Evolutionary conservation across 441 rosid genomes (phyloP).

Genomic region (Pelargonium citronellum): DNA sequence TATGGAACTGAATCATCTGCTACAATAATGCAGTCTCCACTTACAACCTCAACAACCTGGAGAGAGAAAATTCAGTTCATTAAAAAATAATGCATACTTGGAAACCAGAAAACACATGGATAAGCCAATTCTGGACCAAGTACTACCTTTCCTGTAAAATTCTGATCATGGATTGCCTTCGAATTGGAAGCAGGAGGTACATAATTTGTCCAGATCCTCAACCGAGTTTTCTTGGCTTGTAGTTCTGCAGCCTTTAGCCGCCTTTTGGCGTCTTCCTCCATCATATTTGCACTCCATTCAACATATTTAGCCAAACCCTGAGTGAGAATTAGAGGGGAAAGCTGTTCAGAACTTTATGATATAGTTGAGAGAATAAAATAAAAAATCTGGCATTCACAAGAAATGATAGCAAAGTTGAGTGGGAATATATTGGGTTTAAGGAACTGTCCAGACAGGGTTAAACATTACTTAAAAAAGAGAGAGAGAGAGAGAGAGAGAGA

Average conservation of each 20-base stretch:
- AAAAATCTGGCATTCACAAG: conserved; percentile 62
- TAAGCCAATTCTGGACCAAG: background rate
- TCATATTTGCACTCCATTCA: conserved; percentile 97
- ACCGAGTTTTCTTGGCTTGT: conserved; percentile 71
- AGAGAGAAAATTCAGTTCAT: background rate
- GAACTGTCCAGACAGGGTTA: no score
- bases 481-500: no score
- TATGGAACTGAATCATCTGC: conserved; percentile 30
- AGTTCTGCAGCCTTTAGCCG: conserved; percentile 76
- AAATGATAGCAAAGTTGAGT: conserved; percentile 66
- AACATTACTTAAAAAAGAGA: no score
- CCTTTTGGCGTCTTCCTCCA: conserved; percentile 89
- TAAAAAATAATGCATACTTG: background rate
- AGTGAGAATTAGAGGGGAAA: background rate
- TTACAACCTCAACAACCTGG: conserved; percentile 13
- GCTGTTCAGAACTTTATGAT: background rate
- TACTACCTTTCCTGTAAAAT: conserved; percentile 84
- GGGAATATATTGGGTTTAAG: no score
- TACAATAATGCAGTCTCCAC: conserved; percentile 29
- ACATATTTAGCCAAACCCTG: conserved; percentile 94
- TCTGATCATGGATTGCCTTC: conserved; percentile 88
- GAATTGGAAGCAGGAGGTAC: conserved; percentile 79
- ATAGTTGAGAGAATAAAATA: conserved; percentile 1
- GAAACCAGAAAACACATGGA: background rate
- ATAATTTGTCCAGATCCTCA: conserved; percentile 80